Conservation (phyloP, 768 basidiomycete genomes). For the Auricularia heimuer region DNA sequence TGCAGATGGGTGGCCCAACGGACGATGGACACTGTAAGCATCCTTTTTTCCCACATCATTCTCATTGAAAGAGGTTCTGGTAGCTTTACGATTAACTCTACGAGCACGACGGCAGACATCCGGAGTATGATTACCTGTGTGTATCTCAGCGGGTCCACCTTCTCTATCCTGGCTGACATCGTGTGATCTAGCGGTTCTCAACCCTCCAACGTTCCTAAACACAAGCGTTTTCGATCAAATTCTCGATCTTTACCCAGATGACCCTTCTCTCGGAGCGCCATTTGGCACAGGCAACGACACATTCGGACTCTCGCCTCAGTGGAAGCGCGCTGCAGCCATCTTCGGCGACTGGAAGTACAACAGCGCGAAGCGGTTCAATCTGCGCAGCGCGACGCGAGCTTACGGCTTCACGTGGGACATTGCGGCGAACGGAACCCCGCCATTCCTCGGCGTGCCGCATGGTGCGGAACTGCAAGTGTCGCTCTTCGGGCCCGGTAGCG, state of each 20-base stretch:
- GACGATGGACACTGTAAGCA: constrained; percentile 15
- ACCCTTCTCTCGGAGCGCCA: constrained; percentile 34
- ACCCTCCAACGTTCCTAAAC: constrained; percentile 12
- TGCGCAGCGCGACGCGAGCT: not conserved
- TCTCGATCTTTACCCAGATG: constrained; percentile 32
- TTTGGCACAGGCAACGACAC: constrained; percentile 37
- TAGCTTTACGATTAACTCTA: constrained; percentile 20
- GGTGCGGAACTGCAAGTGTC: too few species aligned
- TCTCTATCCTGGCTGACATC: not conserved
- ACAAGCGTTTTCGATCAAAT: constrained; percentile 17
- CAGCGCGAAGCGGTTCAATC: not conserved
- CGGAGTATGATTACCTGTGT: constrained; percentile 14
- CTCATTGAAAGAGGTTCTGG: not conserved
- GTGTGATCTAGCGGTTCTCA: not conserved
- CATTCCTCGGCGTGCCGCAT: too few species aligned
- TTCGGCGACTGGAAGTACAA: constrained; percentile 18
- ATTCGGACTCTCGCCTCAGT: constrained; percentile 31
- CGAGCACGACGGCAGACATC: constrained; percentile 19
- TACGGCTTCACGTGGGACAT: too few species aligned
- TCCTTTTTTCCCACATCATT: constrained; percentile 33
- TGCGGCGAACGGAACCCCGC: too few species aligned
- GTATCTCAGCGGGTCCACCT: constrained; percentile 18
- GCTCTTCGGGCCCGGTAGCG: too few species aligned
- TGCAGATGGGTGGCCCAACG: constrained; percentile 8
- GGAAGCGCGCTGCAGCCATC: constrained; percentile 30